These are phyloP conservation scores for Hibiscus tridactylites DNA, from an alignment of 345 rosid species.

Conservation along the genomic window DNA sequence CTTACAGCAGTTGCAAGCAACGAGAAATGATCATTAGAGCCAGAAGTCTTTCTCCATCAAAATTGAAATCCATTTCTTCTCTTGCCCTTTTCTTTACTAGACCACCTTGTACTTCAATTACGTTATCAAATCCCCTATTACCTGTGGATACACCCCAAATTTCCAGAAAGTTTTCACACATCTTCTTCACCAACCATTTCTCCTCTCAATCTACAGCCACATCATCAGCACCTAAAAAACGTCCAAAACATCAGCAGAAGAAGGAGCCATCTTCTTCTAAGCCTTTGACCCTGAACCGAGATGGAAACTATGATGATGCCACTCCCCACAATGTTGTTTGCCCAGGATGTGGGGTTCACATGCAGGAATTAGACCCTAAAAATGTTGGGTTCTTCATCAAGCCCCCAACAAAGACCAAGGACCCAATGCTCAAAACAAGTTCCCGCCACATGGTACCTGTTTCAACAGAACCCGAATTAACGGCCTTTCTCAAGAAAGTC, in stretches of 20 bases:
- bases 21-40: slow-evolving; percentile 35
- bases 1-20: not conserved
- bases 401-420: slow-evolving; percentile 37
- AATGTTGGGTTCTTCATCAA: slow-evolving; percentile 67
- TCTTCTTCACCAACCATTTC: slow-evolving; percentile 17
- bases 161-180: slow-evolving; percentile 5
- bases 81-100: slow-evolving; percentile 22
- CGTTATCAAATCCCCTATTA: not conserved
- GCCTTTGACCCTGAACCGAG: slow-evolving; percentile 42
- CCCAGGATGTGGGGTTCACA: slow-evolving; percentile 86
- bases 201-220: slow-evolving; percentile 21
- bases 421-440: slow-evolving; percentile 16
- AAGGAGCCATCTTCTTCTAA: slow-evolving; percentile 2
- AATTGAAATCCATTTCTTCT: slow-evolving; percentile 34
- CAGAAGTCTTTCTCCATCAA: slow-evolving; percentile 40
- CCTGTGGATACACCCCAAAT: not conserved
- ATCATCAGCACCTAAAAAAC: not conserved
- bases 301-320: slow-evolving; percentile 69
- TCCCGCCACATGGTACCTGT: slow-evolving; percentile 40
- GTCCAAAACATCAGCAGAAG: not conserved
- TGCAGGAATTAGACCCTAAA: slow-evolving; percentile 65
- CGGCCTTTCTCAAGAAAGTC: slow-evolving; percentile 54
- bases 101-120: slow-evolving; percentile 2
- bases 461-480: slow-evolving; percentile 50
- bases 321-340: slow-evolving; percentile 53